Evolutionary conservation across 495 filamentous ascomycete species (phyloP).

Genomic region (Evansstolkia leycettana): DNA sequence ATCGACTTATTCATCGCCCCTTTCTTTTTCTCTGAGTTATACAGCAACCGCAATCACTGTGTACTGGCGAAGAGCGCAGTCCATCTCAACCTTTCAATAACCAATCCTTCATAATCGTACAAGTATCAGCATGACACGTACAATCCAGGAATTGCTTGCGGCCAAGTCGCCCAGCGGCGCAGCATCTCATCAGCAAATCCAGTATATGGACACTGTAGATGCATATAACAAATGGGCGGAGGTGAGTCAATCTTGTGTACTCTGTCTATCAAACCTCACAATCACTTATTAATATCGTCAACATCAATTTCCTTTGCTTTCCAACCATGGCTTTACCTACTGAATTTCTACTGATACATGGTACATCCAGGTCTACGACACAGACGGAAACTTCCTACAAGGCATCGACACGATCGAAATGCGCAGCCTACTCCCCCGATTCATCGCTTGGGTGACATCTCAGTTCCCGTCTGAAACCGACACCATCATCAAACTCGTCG

Average conservation of each 20-base stretch:
- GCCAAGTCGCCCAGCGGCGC: background rate
- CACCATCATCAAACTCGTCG: slow-evolving; percentile 27
- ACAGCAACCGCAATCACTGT: no score
- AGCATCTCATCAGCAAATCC: slow-evolving; percentile 4
- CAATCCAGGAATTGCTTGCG: slow-evolving; percentile 18
- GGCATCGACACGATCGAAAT: slow-evolving; percentile 52
- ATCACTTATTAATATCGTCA: no score
- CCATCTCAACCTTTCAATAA: no score
- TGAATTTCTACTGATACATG: no score
- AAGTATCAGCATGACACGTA: slow-evolving; percentile 10
- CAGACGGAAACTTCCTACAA: slow-evolving; percentile 64
- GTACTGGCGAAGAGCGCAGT: no score
- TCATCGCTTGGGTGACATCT: slow-evolving; percentile 28
- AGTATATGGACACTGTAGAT: slow-evolving; percentile 27
- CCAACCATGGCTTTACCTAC: no score
- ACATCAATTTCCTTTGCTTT: no score
- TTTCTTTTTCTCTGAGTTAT: no score
- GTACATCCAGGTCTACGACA: slow-evolving; percentile 46
- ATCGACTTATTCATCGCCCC: no score
- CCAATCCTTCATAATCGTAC: background rate
- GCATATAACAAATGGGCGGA: slow-evolving; percentile 33
- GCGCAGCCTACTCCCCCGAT: slow-evolving; percentile 36
- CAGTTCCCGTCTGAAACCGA: background rate
- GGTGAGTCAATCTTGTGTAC: slow-evolving; percentile 8
- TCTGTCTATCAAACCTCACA: no score